phyloP scores from a whole-genome alignment of 2,329 filamentous ascomycete species.

The Myriosclerotinia curreyana region DNA sequence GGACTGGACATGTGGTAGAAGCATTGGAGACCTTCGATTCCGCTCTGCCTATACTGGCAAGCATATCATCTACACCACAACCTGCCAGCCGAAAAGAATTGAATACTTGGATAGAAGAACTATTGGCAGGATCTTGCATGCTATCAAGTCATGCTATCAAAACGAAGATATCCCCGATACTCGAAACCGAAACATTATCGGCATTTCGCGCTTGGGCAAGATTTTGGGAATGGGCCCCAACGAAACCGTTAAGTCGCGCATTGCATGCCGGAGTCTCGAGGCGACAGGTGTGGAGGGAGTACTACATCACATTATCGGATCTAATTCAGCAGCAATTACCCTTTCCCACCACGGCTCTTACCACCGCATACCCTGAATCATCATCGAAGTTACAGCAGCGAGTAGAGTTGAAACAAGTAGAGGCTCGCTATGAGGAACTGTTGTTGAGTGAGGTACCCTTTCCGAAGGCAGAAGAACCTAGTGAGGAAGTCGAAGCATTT shows the following conservation, averaged over 20 bases:
- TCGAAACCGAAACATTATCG: conserved; percentile 53
- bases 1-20: conserved; percentile 50
- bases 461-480: conserved; percentile 76
- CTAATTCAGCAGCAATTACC: conserved; percentile 66
- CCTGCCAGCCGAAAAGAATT: conserved; percentile 58
- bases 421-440: conserved; percentile 74
- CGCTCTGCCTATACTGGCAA: conserved; percentile 60
- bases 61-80: conserved; percentile 49
- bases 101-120: conserved; percentile 73
- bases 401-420: conserved; percentile 74
- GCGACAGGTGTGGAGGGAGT: conserved; percentile 76
- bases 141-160: conserved; percentile 60
- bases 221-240: conserved; percentile 56
- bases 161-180: conserved; percentile 49
- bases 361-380: conserved; percentile 45
- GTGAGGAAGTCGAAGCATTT: conserved; percentile 78
- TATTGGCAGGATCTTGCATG: conserved; percentile 72
- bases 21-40: conserved; percentile 66
- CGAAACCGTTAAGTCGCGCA: conserved; percentile 54
- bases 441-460: conserved; percentile 78
- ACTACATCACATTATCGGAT: conserved; percentile 76
- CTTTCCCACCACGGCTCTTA: conserved; percentile 50
- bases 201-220: conserved; percentile 65
- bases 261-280: conserved; percentile 58
- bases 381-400: conserved; percentile 63